A percentile compares a stretch with the other conserved stretches of the same genome.
Evolutionary conservation across 352 stramenopile genomes (phyloP).

Genomic region (Pythium pyrilobum): DNA sequence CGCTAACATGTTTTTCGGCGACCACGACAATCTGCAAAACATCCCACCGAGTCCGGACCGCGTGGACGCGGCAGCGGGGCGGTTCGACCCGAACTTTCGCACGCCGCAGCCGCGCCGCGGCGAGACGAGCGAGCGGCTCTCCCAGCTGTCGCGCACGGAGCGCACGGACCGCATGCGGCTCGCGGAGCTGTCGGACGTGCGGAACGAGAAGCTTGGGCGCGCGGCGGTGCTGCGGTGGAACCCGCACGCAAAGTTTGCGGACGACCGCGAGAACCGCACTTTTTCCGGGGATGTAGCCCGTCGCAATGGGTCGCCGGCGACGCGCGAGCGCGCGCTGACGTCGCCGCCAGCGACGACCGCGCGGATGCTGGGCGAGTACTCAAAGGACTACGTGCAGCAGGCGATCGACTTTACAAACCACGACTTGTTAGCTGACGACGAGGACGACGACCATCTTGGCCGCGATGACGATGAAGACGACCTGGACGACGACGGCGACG

Average conservation of each 20-base stretch:
- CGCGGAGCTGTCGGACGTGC: constrained; percentile 70
- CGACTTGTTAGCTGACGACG: constrained; percentile 43
- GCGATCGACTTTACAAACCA: constrained; percentile 60
- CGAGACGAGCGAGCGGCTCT: constrained; percentile 37
- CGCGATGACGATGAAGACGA: constrained; percentile 13
- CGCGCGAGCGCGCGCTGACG: constrained; percentile 22
- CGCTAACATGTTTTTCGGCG: background rate
- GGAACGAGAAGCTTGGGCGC: constrained; percentile 36
- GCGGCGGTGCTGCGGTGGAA: constrained; percentile 41
- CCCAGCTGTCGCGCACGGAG: constrained; percentile 46
- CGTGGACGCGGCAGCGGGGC: background rate
- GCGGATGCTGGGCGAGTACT: constrained; percentile 55
- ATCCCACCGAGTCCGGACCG: constrained; percentile 12
- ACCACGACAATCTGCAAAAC: constrained; percentile 11
- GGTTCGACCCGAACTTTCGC: constrained; percentile 25
- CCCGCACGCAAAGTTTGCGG: constrained; percentile 25
- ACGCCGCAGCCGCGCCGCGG: constrained; percentile 31
- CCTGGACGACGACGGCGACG: constrained; percentile 15
- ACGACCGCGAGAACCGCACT: constrained; percentile 9
- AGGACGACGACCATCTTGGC: constrained; percentile 21
- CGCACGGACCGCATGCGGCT: constrained; percentile 72
- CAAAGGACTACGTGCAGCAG: constrained; percentile 72
- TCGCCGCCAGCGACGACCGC: constrained; percentile 38
- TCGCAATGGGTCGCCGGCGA: constrained; percentile 5
- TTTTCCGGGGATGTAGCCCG: constrained; percentile 7